Evolutionary conservation across 805 yeast genomes (phyloP).

Genomic region (Schizosaccharomyces lindneri): DNA sequence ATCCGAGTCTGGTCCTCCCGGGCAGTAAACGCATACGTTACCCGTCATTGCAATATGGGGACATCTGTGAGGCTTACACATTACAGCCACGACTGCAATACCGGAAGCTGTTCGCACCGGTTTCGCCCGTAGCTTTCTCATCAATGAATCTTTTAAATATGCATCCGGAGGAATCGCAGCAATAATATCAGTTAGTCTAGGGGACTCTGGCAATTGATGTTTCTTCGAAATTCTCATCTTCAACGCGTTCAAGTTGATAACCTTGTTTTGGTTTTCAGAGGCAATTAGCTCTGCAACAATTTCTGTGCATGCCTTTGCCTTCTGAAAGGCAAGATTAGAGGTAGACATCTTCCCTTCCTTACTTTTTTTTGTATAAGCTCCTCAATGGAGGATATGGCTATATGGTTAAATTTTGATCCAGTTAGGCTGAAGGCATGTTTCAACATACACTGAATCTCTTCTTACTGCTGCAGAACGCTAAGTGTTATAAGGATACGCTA

Average conservation of each 20-base stretch:
- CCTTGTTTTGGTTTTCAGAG: conserved; percentile 39
- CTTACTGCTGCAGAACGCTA: too few relatives aligned
- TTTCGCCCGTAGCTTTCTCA: conserved; percentile 91
- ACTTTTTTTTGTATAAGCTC: too few relatives aligned
- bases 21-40: conserved; percentile 90
- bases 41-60: conserved; percentile 98
- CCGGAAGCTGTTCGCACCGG: conserved; percentile 75
- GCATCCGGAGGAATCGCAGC: conserved; percentile 78
- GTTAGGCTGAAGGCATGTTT: too few relatives aligned
- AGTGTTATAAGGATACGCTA: too few relatives aligned
- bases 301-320: conserved; percentile 36
- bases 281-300: conserved; percentile 66
- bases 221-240: conserved; percentile 68
- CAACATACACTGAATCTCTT: too few relatives aligned
- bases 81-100: conserved; percentile 95
- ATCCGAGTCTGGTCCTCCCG: conserved; percentile 97
- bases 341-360: background rate
- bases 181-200: conserved; percentile 82
- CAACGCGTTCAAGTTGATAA: conserved; percentile 54
- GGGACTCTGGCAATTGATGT: conserved; percentile 76
- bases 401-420: too few relatives aligned
- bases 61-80: conserved; percentile 98
- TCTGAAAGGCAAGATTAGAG: background rate
- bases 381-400: too few relatives aligned
- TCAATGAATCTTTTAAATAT: conserved; percentile 52